phyloP scores from a whole-genome alignment of 352 stramenopile species.

The Phytophthora boehmeriae region DNA sequence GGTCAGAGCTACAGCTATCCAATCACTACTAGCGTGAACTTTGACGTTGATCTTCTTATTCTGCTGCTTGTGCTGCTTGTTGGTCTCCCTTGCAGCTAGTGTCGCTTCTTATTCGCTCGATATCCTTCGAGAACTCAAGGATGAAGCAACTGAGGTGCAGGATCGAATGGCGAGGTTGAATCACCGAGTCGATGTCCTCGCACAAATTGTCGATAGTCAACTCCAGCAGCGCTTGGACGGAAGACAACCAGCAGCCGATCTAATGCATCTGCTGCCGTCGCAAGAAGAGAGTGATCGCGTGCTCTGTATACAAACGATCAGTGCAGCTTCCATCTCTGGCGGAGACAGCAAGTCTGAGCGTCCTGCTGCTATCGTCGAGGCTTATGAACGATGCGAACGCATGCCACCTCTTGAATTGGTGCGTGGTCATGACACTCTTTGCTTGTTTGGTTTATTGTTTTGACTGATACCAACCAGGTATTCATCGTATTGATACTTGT shows the following conservation, averaged over 20 bases:
- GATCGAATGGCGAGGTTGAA: slow-evolving; percentile 38
- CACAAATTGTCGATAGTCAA: slow-evolving; percentile 33
- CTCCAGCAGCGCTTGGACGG: neutral
- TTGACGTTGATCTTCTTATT: neutral
- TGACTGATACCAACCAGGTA: neutral
- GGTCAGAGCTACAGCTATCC: slow-evolving; percentile 24
- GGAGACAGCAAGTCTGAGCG: slow-evolving; percentile 8
- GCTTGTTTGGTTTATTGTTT: too few species aligned
- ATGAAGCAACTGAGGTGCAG: slow-evolving; percentile 36
- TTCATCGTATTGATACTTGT: too few species aligned
- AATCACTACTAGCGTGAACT: neutral
- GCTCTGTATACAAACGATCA: slow-evolving; percentile 26
- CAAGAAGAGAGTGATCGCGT: slow-evolving; percentile 32
- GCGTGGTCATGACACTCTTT: slow-evolving; percentile 1
- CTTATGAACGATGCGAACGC: slow-evolving; percentile 44
- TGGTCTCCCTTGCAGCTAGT: slow-evolving; percentile 27
- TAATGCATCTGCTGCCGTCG: slow-evolving; percentile 16
- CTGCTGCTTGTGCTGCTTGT: neutral
- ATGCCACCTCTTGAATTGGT: slow-evolving; percentile 54
- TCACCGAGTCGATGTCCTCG: slow-evolving; percentile 36
- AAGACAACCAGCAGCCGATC: slow-evolving; percentile 1
- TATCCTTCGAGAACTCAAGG: slow-evolving; percentile 54
- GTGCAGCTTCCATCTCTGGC: slow-evolving; percentile 26
- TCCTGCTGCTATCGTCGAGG: slow-evolving; percentile 24
- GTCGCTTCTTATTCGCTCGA: slow-evolving; percentile 58